phyloP scores from a whole-genome alignment of 129 eudicot species.

The Glebionis coronaria region DNA sequence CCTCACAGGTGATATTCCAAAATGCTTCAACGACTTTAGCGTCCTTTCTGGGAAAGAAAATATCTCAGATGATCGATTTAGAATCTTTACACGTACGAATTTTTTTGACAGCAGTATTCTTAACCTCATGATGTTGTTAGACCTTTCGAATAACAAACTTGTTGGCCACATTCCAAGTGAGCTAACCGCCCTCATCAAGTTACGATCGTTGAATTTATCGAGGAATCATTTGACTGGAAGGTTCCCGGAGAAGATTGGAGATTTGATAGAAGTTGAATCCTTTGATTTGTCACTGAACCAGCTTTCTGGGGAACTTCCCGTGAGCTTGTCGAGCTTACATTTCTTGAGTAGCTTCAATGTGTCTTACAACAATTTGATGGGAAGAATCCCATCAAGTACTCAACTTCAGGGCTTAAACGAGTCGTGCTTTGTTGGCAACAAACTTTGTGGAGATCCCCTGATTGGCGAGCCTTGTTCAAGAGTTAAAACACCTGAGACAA shows the following conservation, averaged over 20 bases:
- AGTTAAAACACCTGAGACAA: too few species aligned
- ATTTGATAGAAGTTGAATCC: neutral
- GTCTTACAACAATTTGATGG: too few species aligned
- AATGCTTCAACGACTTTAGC: neutral
- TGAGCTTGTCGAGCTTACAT: too few species aligned
- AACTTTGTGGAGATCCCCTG: too few species aligned
- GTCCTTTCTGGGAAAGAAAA: neutral
- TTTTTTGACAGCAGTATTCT: neutral
- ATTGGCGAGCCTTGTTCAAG: too few species aligned
- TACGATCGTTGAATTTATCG: neutral
- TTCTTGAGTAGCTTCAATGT: too few species aligned
- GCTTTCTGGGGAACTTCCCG: too few species aligned
- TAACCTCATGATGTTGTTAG: neutral
- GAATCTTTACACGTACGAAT: neutral
- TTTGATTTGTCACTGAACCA: too few species aligned
- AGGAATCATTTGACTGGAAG: neutral
- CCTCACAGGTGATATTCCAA: neutral
- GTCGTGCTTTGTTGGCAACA: too few species aligned
- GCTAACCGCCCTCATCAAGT: neutral
- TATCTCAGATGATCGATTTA: neutral
- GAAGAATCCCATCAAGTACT: too few species aligned
- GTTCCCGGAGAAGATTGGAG: neutral
- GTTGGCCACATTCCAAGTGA: neutral
- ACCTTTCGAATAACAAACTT: neutral
- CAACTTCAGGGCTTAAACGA: too few species aligned